Base-by-base conservation (phyloP, 148 eudicot species). In the Camellia japonica region DNA sequence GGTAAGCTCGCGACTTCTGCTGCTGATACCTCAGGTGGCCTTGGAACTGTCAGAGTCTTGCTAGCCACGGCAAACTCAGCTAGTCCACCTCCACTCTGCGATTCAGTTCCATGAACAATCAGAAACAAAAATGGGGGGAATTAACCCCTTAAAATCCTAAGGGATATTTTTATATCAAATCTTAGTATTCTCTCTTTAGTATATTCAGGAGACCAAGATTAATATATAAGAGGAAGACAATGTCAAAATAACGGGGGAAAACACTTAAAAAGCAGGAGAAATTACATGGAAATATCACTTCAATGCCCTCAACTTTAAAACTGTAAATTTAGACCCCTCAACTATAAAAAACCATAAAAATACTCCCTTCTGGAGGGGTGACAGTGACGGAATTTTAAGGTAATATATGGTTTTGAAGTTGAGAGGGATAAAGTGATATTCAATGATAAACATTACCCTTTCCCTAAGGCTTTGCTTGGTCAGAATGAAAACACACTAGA, bases 21-120 rank as follows among this genome's bases (percentile, higher is more conserved):
- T 81, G 97, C 93, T 58, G 98, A 86, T 70, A 94, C 92, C 89
- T 91, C 92, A 44, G 89, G 83, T 18, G 97, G 97, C 79, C 92
- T 84, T 19, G 56, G 41, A 54, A 86, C 93, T 0, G 89, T 84
- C 75, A 83, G 55, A 60, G 76, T 84, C 85, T 87, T 88, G 77
- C 84, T 90, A n/a, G 93, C 87, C 60, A 87, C 89, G 12, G 85
- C 90, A 75, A 87, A 92, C 74, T 92, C 93, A 8, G 98, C 97
- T 43, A 94, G 66, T 77, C 85, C 97, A 79, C 98, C 98, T 78
- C 93, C 90, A 87, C 0, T 72, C 98, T 92, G 87, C 42, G 55
- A 68, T 49, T 42, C 71, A 63, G 59, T 54, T 30, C 51, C 19
- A 52, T 12, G 7, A 78, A 23, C 13, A 71, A n/a, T 2, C 55